Evolutionary conservation across 345 rosid species (phyloP).

Genomic region (Hypericum perforatum): DNA sequence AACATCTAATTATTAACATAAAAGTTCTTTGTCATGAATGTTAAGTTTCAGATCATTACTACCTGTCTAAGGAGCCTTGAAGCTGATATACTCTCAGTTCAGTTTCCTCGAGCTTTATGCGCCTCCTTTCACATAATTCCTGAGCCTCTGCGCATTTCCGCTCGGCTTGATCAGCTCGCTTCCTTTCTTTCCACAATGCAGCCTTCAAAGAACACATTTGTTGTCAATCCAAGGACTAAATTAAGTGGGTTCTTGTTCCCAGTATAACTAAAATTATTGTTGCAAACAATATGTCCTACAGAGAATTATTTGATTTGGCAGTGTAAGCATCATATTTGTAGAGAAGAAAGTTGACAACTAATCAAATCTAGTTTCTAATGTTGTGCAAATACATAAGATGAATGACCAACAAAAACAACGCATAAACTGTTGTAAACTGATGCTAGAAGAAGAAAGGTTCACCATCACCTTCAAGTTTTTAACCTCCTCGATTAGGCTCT

Average conservation of each 20-base stretch:
- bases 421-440: constrained; percentile 9
- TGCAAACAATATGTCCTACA: too few relatives aligned
- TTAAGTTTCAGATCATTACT: constrained; percentile 25
- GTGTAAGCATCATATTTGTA: too few relatives aligned
- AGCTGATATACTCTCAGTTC: constrained; percentile 64
- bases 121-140: constrained; percentile 57
- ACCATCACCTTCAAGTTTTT: constrained; percentile 53
- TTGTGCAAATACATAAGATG: too few relatives aligned
- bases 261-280: too few relatives aligned
- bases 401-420: too few relatives aligned
- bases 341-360: too few relatives aligned
- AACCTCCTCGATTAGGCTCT: constrained; percentile 36
- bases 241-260: too few relatives aligned
- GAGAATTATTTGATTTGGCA: too few relatives aligned
- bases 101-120: constrained; percentile 61
- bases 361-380: too few relatives aligned
- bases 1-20: too few relatives aligned
- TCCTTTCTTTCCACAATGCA: constrained; percentile 46
- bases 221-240: too few relatives aligned
- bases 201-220: constrained; percentile 23
- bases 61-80: constrained; percentile 79
- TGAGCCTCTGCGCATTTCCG: constrained; percentile 50
- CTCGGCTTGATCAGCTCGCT: constrained; percentile 69
- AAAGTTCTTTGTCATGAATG: too few relatives aligned
- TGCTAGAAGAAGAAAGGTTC: constrained; percentile 5